phyloP scores from a whole-genome alignment of 2,329 filamentous ascomycete genomes.

The Fonsecaea pugnacius region DNA sequence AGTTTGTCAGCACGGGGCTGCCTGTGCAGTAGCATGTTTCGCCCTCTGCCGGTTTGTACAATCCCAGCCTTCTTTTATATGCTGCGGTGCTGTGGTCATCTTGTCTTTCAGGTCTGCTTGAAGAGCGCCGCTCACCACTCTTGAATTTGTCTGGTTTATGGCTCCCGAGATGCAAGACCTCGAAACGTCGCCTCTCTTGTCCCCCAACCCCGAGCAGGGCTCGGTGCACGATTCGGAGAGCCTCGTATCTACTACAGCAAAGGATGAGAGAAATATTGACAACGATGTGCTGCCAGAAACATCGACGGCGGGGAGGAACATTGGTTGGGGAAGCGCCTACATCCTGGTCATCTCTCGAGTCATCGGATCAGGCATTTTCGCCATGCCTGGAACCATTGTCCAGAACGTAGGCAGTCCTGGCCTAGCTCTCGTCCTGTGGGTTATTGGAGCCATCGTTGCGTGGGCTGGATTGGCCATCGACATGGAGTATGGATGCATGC shows the following conservation, averaged over 20 bases:
- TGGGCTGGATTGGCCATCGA: slow-evolving; percentile 65
- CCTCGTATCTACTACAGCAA: not conserved
- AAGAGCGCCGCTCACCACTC: not conserved
- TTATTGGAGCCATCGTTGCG: slow-evolving; percentile 64
- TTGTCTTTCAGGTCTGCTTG: not conserved
- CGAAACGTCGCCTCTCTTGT: slow-evolving; percentile 31
- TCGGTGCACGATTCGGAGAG: slow-evolving; percentile 12
- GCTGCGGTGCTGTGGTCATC: not conserved
- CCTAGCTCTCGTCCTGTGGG: slow-evolving; percentile 66
- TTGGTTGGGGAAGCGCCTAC: slow-evolving; percentile 67
- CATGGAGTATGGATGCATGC: slow-evolving; percentile 72
- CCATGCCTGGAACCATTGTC: slow-evolving; percentile 70
- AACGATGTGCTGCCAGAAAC: slow-evolving; percentile 65
- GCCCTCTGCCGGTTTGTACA: slow-evolving; percentile 1
- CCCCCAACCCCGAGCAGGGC: slow-evolving; percentile 7
- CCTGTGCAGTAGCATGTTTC: slow-evolving; percentile 10
- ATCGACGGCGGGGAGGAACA: slow-evolving; percentile 61
- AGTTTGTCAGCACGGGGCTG: slow-evolving; percentile 27
- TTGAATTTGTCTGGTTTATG: not conserved
- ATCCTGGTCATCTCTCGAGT: slow-evolving; percentile 71
- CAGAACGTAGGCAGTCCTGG: slow-evolving; percentile 69
- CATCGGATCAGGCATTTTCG: slow-evolving; percentile 73
- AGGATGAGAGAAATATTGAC: slow-evolving; percentile 63
- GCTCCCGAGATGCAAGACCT: slow-evolving; percentile 24
- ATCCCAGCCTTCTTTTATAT: slow-evolving; percentile 8